A percentile compares a stretch with the other conserved stretches of the same genome.
phyloP scores from a whole-genome alignment of 2,329 filamentous ascomycete genomes.

The Acrodontium crateriforme region DNA sequence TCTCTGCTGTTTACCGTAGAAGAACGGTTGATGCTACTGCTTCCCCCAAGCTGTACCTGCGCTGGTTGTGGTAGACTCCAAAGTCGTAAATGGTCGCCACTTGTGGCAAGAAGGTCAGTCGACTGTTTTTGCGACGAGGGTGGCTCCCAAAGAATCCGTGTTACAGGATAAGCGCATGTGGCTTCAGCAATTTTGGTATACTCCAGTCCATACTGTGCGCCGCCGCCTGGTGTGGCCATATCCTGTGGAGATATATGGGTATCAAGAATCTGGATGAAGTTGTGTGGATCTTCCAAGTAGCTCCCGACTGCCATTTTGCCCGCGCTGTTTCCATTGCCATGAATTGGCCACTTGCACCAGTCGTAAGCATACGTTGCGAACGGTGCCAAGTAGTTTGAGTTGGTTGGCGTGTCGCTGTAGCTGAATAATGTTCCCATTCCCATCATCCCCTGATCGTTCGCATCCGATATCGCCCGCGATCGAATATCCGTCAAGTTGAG shows the following conservation, averaged over 20 bases:
- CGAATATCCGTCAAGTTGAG: conserved; percentile 85
- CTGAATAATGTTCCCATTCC: conserved; percentile 48
- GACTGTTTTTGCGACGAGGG: conserved; percentile 90
- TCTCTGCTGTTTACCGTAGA: conserved; percentile 46
- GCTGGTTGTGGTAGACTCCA: conserved; percentile 64
- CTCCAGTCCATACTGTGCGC: conserved; percentile 62
- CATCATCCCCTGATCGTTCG: conserved; percentile 54
- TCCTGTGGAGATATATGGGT: conserved; percentile 61
- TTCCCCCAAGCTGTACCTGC: conserved; percentile 25
- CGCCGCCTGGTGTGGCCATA: conserved; percentile 51
- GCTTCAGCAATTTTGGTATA: conserved; percentile 92
- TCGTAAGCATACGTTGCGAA: conserved; percentile 96
- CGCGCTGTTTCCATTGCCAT: conserved; percentile 53
- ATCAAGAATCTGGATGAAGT: conserved; percentile 97
- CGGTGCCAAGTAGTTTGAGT: conserved; percentile 85
- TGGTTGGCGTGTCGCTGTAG: conserved; percentile 50
- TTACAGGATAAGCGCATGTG: conserved; percentile 95
- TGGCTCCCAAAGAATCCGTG: conserved; percentile 87
- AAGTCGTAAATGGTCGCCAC: conserved; percentile 80
- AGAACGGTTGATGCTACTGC: conserved; percentile 56
- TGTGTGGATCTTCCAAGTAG: conserved; percentile 95
- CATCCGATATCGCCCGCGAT: conserved; percentile 67
- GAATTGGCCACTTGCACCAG: conserved; percentile 96
- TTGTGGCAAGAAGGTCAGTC: conserved; percentile 87
- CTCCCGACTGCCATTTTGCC: conserved; percentile 92